Evolutionary conservation across 257 asterid genomes (phyloP).

Genomic region (Solanum neorickii): DNA sequence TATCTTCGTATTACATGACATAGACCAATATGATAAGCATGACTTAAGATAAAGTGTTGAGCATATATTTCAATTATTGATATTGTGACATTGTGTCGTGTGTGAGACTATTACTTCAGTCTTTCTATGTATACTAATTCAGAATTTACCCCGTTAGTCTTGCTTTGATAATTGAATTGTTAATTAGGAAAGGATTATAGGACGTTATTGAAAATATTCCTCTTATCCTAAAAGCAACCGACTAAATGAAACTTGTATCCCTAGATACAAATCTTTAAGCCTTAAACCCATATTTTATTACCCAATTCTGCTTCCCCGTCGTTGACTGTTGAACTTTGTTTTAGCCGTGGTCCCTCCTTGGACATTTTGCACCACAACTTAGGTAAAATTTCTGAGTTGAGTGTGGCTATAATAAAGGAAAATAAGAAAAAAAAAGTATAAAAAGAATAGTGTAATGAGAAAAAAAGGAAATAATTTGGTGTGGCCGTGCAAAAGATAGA

Average conservation of each 20-base stretch:
- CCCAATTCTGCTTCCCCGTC: not conserved
- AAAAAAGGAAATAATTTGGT: too few relatives aligned
- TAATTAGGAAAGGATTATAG: not conserved
- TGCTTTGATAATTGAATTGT: not conserved
- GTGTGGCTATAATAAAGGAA: not conserved
- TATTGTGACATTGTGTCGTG: not conserved
- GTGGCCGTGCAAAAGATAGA: not conserved
- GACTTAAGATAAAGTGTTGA: not conserved
- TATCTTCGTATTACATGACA: too few relatives aligned
- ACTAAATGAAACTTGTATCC: not conserved
- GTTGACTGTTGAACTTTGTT: too few relatives aligned
- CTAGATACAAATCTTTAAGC: not conserved
- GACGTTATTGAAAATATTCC: too few relatives aligned
- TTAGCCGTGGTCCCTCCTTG: not conserved
- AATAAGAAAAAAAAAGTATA: too few relatives aligned
- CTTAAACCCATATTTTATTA: not conserved
- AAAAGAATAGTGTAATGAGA: not conserved
- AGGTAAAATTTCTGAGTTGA: not conserved
- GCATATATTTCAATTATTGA: too few relatives aligned
- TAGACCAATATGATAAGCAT: not conserved
- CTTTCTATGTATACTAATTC: not conserved
- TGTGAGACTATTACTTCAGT: not conserved
- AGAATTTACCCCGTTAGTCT: not conserved
- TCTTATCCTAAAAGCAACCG: not conserved
- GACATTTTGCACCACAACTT: not conserved